Evolutionary conservation across 1,139 yeast species (phyloP).

Genomic region (Saccharomycopsis hybrid): DNA sequence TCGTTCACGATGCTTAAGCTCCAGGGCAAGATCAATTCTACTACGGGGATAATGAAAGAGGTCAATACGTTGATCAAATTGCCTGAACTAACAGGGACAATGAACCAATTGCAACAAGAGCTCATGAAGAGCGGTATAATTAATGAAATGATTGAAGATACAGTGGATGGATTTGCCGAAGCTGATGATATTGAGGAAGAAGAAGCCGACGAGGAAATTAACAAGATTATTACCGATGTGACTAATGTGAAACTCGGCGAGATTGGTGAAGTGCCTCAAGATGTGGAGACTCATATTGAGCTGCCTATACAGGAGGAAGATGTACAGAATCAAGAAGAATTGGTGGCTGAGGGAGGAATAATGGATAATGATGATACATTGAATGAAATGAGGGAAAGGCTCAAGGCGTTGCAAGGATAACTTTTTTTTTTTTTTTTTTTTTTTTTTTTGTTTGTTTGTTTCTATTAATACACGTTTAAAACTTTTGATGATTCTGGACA

Average conservation of each 20-base stretch:
- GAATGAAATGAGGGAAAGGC: slow-evolving; percentile 82
- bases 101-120: slow-evolving; percentile 84
- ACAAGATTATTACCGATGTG: slow-evolving; percentile 46
- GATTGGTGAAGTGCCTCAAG: slow-evolving; percentile 39
- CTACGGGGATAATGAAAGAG: slow-evolving; percentile 82
- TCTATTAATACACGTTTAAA: no score
- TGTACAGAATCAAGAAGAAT: slow-evolving; percentile 35
- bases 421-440: neutral
- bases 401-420: slow-evolving; percentile 76
- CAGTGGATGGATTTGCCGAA: slow-evolving; percentile 65
- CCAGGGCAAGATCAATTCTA: slow-evolving; percentile 73
- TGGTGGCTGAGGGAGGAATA: slow-evolving; percentile 57
- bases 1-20: slow-evolving; percentile 82
- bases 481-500: no score
- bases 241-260: slow-evolving; percentile 42
- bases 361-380: slow-evolving; percentile 70
- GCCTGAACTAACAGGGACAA: slow-evolving; percentile 77
- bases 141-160: slow-evolving; percentile 92
- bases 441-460: no score
- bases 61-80: slow-evolving; percentile 71
- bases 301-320: slow-evolving; percentile 38
- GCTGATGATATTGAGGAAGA: slow-evolving; percentile 61
- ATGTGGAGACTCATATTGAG: slow-evolving; percentile 39
- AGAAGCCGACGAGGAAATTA: slow-evolving; percentile 56
- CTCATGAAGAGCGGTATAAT: slow-evolving; percentile 87